Conservation (phyloP, 1,139 yeast genomes). For the Yamadazyma siamensis region DNA sequence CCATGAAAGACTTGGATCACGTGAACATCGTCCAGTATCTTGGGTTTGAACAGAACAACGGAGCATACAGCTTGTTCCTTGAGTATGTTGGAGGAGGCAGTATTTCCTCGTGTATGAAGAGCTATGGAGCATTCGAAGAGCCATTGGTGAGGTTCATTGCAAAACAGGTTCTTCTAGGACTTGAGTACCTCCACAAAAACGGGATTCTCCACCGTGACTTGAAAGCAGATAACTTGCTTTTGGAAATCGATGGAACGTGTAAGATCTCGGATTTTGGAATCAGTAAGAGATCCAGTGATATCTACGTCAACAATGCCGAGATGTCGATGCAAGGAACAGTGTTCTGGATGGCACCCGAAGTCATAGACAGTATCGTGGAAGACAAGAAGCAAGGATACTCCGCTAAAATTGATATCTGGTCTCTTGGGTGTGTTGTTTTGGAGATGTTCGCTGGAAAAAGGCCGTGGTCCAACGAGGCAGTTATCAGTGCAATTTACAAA, state of each 20-base stretch:
- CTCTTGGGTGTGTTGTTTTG: constrained; percentile 90
- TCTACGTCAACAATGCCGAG: constrained; percentile 86
- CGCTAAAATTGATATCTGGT: constrained; percentile 93
- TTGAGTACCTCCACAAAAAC: constrained; percentile 78
- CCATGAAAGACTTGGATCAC: constrained; percentile 92
- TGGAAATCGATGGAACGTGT: constrained; percentile 91
- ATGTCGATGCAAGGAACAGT: constrained; percentile 99
- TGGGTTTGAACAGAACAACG: constrained; percentile 80
- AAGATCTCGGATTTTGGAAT: constrained; percentile 97
- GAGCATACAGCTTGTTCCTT: constrained; percentile 77
- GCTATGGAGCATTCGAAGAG: constrained; percentile 85
- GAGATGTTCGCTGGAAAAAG: constrained; percentile 91
- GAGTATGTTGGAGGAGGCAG: constrained; percentile 99
- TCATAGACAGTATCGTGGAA: constrained; percentile 73
- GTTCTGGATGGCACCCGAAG: constrained; percentile 99
- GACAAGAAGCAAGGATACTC: constrained; percentile 89
- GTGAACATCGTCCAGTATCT: constrained; percentile 91
- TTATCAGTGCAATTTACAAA: constrained; percentile 73
- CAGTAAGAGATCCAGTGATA: constrained; percentile 81
- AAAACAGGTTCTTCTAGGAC: constrained; percentile 76
- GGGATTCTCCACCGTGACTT: constrained; percentile 94
- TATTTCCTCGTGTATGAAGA: constrained; percentile 79
- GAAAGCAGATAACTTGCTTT: constrained; percentile 87
- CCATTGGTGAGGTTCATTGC: constrained; percentile 69
- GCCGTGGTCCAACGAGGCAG: constrained; percentile 81